Evolutionary conservation across 768 basidiomycete species (phyloP), one percentile per base, ranked within the genome.

Genomic region (Leccinum broughii): DNA sequence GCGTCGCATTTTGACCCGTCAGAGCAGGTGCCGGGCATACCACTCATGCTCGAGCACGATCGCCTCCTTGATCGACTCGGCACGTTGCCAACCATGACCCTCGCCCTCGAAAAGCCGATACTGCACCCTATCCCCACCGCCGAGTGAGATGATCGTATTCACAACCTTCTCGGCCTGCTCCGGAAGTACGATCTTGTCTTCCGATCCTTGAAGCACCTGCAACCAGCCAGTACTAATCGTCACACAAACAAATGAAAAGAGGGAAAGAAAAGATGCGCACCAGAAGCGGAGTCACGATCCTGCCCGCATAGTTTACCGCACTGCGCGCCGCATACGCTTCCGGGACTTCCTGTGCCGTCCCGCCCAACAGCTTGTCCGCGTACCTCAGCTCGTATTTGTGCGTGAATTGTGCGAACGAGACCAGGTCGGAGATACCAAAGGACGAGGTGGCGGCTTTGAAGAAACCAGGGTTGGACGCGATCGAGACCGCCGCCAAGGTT

Each of bases 301-400:
- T 81, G 10, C 82, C 79, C 0, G 85, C 87, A 60, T 86, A 80
- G 56, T 80, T 75, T 22, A 91, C 70, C 0, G 91, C 87, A 4
- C 87, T 89, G 20, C 89, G 78, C 37, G 81, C 81, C 22, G 76
- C 72, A 67, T 85, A 88, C 22, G 85, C 76, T 28, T 86, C 77
- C 0, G 86, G 85, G n/a, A 85, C 70, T 58, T 85, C 77, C 20
- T 76, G 68, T 2, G 68, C 68, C 1, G 80, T 77, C 3, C 86
- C 87, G 0, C 92, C 90, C n/a, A 91, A 62, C n/a, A 92, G 77
- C 67, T 83, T 84, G 59, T 79, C 77, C 65, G 85, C 68, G 68
- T 88, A 88, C 51, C 75, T 74, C 50, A 80, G 79, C 70, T 88
- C 85, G 57, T 87, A 89, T 70, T 89, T 93, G 75, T 93, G 90